Conservation (phyloP, 495 filamentous ascomycete genomes). For the Hypoxylon lienhwacheense region DNA sequence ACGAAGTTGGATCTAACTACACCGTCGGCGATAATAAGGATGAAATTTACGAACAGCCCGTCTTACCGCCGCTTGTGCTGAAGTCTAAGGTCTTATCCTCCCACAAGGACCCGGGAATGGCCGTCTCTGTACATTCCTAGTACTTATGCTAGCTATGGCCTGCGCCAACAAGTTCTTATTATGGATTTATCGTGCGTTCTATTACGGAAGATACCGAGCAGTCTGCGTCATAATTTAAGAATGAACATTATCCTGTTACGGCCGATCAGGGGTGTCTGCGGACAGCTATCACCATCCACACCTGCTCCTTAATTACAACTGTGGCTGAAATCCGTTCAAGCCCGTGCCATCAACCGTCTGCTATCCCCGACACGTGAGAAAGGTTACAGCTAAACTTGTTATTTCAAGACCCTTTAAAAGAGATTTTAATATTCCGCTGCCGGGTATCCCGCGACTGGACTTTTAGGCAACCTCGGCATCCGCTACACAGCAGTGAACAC, state of each 20-base stretch:
- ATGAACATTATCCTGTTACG: background rate
- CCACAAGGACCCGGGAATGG: background rate
- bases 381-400: too few relatives aligned
- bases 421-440: too few relatives aligned
- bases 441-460: too few relatives aligned
- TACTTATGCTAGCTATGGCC: background rate
- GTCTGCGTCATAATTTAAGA: constrained; percentile 8
- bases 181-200: constrained; percentile 7
- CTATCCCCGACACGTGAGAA: too few relatives aligned
- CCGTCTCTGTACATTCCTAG: constrained; percentile 5
- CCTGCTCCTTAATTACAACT: background rate
- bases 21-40: constrained; percentile 30
- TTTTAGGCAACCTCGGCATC: too few relatives aligned
- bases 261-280: background rate
- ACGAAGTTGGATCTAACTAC: constrained; percentile 39
- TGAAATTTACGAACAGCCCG: constrained; percentile 25
- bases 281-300: too few relatives aligned
- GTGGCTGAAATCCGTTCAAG: too few relatives aligned
- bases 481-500: too few relatives aligned
- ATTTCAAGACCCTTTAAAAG: too few relatives aligned
- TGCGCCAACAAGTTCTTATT: background rate
- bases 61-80: constrained; percentile 32
- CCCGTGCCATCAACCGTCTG: too few relatives aligned
- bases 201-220: constrained; percentile 7
- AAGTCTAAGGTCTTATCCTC: constrained; percentile 27